Conservation (phyloP, 1,284 basidiomycete species). For the Naganishia albida region DNA sequence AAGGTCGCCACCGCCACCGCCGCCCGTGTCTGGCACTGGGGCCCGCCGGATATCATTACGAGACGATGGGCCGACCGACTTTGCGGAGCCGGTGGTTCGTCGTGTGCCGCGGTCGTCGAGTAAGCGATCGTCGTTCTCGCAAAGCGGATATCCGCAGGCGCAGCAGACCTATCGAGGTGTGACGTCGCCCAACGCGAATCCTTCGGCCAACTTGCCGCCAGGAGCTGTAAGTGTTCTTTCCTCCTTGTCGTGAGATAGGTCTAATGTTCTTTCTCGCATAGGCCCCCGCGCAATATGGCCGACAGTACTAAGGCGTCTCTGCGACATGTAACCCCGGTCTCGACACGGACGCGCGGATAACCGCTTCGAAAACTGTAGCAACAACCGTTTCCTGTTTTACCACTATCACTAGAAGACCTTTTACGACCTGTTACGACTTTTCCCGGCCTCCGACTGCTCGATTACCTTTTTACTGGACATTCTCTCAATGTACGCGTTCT, state of each 20-base stretch:
- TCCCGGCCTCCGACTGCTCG: neutral
- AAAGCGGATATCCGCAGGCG: constrained; percentile 24
- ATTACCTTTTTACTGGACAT: constrained; percentile 13
- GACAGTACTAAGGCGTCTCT: constrained; percentile 18
- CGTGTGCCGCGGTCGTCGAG: constrained; percentile 23
- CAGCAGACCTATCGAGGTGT: constrained; percentile 25
- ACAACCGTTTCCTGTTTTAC: constrained; percentile 8
- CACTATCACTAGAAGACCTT: constrained; percentile 23
- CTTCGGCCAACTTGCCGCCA: constrained; percentile 10
- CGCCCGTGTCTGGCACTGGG: too few relatives aligned
- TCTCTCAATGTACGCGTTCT: neutral
- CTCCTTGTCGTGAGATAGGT: neutral
- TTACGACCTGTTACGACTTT: constrained; percentile 26
- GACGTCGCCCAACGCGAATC: constrained; percentile 7
- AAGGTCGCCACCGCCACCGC: constrained; percentile 15
- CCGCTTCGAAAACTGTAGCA: constrained; percentile 20
- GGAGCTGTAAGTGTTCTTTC: constrained; percentile 17
- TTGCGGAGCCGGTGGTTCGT: constrained; percentile 22
- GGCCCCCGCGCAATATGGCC: constrained; percentile 24
- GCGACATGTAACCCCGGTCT: constrained; percentile 4
- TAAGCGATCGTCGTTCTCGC: constrained; percentile 21
- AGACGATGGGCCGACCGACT: constrained; percentile 24
- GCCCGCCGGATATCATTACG: constrained; percentile 14
- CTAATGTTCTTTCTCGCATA: neutral
- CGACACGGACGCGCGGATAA: neutral